phyloP scores from a whole-genome alignment of 495 filamentous ascomycete species.

The Aspergillus olivimuriae region DNA sequence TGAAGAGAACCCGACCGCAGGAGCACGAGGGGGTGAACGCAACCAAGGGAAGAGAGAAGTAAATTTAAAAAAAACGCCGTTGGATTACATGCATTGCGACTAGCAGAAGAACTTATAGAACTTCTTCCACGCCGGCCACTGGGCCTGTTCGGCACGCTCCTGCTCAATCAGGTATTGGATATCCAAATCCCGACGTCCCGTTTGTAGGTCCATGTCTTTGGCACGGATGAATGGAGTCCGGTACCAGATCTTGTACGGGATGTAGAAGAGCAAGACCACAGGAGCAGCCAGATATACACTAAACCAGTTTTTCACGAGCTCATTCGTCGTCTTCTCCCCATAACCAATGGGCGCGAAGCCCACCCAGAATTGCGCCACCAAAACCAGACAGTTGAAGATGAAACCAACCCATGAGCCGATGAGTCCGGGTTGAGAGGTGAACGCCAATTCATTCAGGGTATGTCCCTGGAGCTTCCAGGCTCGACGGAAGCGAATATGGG shows the following conservation, averaged over 20 bases:
- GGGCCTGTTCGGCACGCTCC: conserved; percentile 63
- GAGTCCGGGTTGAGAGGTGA: conserved; percentile 71
- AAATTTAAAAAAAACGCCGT: neutral
- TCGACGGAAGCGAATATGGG: conserved; percentile 85
- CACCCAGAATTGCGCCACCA: conserved; percentile 91
- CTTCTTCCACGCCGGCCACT: conserved; percentile 86
- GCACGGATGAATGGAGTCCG: conserved; percentile 58
- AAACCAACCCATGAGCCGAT: conserved; percentile 82
- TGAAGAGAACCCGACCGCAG: neutral
- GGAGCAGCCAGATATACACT: conserved; percentile 73
- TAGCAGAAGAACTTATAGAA: conserved; percentile 55
- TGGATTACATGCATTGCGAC: neutral
- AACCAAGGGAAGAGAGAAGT: neutral
- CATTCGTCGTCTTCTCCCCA: conserved; percentile 27
- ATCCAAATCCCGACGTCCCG: conserved; percentile 85
- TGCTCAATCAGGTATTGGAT: conserved; percentile 65
- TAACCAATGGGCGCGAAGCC: conserved; percentile 73
- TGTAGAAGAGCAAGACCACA: conserved; percentile 68
- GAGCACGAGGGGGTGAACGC: neutral
- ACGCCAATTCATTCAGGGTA: conserved; percentile 68
- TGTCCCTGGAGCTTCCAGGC: conserved; percentile 70
- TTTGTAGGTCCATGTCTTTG: conserved; percentile 76
- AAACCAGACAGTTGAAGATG: conserved; percentile 69
- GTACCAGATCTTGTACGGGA: conserved; percentile 74
- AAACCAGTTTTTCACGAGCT: conserved; percentile 63